Conservation (phyloP, 2,329 filamentous ascomycete genomes). For the Fusarium pseudonygamai region DNA sequence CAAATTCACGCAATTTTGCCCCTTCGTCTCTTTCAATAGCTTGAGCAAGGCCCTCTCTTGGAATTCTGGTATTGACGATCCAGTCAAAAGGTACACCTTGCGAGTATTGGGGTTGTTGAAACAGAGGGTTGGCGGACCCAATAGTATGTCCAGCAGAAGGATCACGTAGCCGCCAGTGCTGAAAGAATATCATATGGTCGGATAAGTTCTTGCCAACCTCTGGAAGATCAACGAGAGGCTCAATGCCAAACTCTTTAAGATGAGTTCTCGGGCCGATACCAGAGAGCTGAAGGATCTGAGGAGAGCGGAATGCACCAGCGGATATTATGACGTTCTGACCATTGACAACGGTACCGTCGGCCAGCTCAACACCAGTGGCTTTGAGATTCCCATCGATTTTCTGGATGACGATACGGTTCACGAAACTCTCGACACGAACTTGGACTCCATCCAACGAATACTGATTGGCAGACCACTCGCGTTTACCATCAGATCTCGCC, state of each 20-base stretch:
- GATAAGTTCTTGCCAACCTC: constrained; percentile 59
- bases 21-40: constrained; percentile 50
- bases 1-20: constrained; percentile 41
- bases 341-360: constrained; percentile 38
- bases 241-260: constrained; percentile 53
- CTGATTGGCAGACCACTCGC: constrained; percentile 34
- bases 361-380: constrained; percentile 44
- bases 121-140: constrained; percentile 49
- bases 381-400: neutral
- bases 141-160: constrained; percentile 46
- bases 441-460: constrained; percentile 43
- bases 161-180: constrained; percentile 47
- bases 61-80: constrained; percentile 44
- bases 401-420: constrained; percentile 34
- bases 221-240: constrained; percentile 49
- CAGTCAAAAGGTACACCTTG: constrained; percentile 51
- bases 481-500: constrained; percentile 38
- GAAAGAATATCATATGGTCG: constrained; percentile 43
- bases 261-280: constrained; percentile 55
- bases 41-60: constrained; percentile 41
- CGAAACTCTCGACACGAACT: constrained; percentile 37
- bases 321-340: constrained; percentile 55
- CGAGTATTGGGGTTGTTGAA: constrained; percentile 48
- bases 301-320: constrained; percentile 58
- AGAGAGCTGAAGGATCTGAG: constrained; percentile 58